These are phyloP conservation scores for Herpetomonas samuelpessoai DNA, from an alignment of 208 protist species.

Conservation along the genomic window DNA sequence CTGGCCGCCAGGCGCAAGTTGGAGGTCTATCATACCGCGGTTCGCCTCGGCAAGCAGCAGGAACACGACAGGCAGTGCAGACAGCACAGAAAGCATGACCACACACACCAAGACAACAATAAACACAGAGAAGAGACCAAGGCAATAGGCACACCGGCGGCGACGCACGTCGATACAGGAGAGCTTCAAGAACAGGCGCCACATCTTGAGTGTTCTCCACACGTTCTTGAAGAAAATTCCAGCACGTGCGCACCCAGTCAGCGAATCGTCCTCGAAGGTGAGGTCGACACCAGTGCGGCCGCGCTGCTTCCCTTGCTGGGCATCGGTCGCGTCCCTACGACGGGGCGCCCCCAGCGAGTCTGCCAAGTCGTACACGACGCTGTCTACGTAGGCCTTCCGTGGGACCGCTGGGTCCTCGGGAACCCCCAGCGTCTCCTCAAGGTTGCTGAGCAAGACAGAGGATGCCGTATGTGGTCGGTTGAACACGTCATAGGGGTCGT, in stretches of 20 bases:
- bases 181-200: conserved; percentile 36
- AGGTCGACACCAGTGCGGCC: conserved; percentile 22
- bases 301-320: not conserved
- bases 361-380: no score
- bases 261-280: conserved; percentile 14
- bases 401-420: no score
- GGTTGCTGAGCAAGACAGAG: no score
- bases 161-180: conserved; percentile 28
- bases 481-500: no score
- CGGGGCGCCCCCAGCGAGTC: no score
- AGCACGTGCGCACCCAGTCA: not conserved
- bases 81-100: conserved; percentile 55
- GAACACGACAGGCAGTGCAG: conserved; percentile 64
- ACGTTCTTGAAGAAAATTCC: conserved; percentile 15
- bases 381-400: no score
- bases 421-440: no score
- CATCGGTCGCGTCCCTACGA: no score
- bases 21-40: conserved; percentile 45
- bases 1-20: conserved; percentile 31
- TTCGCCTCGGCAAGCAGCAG: conserved; percentile 50
- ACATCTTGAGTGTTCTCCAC: conserved; percentile 23
- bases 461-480: no score
- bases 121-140: conserved; percentile 63
- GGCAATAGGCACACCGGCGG: conserved; percentile 49
- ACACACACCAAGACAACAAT: conserved; percentile 73